Conservation (phyloP, 2,329 filamentous ascomycete species). For the Fusarium sambucinum region DNA sequence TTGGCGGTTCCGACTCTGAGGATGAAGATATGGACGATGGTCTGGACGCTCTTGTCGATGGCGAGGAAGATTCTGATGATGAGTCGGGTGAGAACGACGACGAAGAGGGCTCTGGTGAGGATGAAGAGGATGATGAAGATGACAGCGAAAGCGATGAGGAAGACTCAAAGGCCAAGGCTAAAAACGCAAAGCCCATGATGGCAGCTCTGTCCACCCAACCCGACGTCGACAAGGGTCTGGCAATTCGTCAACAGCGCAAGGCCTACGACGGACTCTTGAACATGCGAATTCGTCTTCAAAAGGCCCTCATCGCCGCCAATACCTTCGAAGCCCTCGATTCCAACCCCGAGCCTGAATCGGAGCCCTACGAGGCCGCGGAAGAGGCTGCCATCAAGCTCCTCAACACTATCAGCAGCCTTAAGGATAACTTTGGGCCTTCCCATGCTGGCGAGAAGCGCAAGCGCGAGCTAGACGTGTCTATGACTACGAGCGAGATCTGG, state of each 20-base stretch:
- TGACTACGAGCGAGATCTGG: slow-evolving; percentile 77
- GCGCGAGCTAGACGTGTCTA: slow-evolving; percentile 64
- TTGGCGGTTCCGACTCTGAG: slow-evolving; percentile 54
- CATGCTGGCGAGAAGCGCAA: slow-evolving; percentile 72
- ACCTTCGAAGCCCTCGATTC: slow-evolving; percentile 68
- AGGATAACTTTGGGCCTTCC: slow-evolving; percentile 68
- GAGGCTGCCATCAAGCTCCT: slow-evolving; percentile 86
- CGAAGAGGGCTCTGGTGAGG: slow-evolving; percentile 53
- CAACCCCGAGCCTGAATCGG: slow-evolving; percentile 54
- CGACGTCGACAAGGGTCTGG: slow-evolving; percentile 86
- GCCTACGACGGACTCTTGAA: slow-evolving; percentile 91
- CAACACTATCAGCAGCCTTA: slow-evolving; percentile 80
- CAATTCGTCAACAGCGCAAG: slow-evolving; percentile 86
- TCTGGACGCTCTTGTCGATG: slow-evolving; percentile 51
- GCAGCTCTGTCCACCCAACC: slow-evolving; percentile 49
- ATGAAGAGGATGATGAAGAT: slow-evolving; percentile 55
- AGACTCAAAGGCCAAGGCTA: slow-evolving; percentile 40
- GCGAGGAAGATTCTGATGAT: slow-evolving; percentile 51
- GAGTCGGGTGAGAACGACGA: slow-evolving; percentile 54
- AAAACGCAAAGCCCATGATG: slow-evolving; percentile 52
- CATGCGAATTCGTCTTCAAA: slow-evolving; percentile 91
- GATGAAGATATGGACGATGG: slow-evolving; percentile 56
- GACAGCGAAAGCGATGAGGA: slow-evolving; percentile 55
- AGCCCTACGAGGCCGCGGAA: slow-evolving; percentile 81
- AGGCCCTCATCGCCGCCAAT: slow-evolving; percentile 86